Evolutionary conservation across 176 grass and related monocot species (phyloP).

Genomic region (Chloris gayana): DNA sequence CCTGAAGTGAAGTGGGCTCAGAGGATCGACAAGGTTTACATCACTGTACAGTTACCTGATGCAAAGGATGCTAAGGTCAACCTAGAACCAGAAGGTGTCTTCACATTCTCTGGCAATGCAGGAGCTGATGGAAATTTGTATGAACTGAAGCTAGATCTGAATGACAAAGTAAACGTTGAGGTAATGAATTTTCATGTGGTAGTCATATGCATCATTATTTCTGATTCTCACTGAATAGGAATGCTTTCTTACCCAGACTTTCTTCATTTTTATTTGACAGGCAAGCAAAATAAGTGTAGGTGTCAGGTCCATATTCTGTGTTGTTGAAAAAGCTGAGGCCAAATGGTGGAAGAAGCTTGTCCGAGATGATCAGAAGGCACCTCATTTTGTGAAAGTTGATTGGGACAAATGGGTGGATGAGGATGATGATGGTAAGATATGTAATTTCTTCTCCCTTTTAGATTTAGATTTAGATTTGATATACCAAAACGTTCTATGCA

Average conservation of each 20-base stretch:
- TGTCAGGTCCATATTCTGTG: slow-evolving; percentile 68
- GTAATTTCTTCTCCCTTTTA: slow-evolving; percentile 3
- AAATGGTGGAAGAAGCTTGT: slow-evolving; percentile 93
- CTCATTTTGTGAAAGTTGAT: slow-evolving; percentile 89
- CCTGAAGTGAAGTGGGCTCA: slow-evolving; percentile 94
- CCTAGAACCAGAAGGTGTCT: slow-evolving; percentile 84
- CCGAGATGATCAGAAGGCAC: slow-evolving; percentile 61
- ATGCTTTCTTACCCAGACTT: neutral
- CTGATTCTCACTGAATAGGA: slow-evolving; percentile 7
- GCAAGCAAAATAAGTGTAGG: slow-evolving; percentile 86
- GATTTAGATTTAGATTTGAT: neutral
- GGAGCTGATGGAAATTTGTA: slow-evolving; percentile 62
- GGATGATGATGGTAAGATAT: slow-evolving; percentile 79
- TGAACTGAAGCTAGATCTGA: slow-evolving; percentile 76
- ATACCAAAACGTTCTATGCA: neutral
- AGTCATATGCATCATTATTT: neutral
- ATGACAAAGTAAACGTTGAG: slow-evolving; percentile 87
- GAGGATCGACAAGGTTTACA: slow-evolving; percentile 87
- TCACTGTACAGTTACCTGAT: slow-evolving; percentile 83
- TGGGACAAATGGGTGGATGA: slow-evolving; percentile 99
- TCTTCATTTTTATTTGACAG: slow-evolving; percentile 39
- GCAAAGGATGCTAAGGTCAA: slow-evolving; percentile 93
- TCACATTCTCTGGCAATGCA: slow-evolving; percentile 83
- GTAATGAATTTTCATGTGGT: slow-evolving; percentile 44
- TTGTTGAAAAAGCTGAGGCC: slow-evolving; percentile 74